phyloP scores from a whole-genome alignment of 495 filamentous ascomycete species.

The Daldinia childiae region DNA sequence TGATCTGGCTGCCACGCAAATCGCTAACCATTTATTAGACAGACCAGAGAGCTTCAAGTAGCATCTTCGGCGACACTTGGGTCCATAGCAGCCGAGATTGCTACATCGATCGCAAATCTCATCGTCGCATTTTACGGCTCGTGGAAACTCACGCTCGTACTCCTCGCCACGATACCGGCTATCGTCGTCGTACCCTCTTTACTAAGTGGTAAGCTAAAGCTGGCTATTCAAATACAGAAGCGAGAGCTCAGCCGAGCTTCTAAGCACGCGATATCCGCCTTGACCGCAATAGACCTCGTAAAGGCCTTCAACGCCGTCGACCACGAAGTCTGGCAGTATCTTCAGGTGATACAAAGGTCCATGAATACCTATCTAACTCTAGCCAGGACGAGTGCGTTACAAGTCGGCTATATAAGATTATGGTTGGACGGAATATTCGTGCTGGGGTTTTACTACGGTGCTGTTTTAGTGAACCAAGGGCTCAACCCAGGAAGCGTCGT shows the following conservation, averaged over 20 bases:
- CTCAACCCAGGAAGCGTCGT: conserved; percentile 74
- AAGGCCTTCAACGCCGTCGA: conserved; percentile 85
- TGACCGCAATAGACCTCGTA: conserved; percentile 82
- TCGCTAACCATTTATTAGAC: conserved; percentile 58
- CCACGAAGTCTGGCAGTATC: conserved; percentile 74
- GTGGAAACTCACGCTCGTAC: conserved; percentile 87
- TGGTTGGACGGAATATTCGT: conserved; percentile 85
- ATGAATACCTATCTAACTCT: conserved; percentile 73
- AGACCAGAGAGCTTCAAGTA: conserved; percentile 82
- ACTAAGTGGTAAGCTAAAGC: conserved; percentile 68
- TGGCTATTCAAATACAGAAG: conserved; percentile 75
- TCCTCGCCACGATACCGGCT: conserved; percentile 77
- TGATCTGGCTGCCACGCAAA: neutral
- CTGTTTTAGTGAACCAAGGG: conserved; percentile 65
- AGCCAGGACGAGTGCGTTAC: conserved; percentile 71
- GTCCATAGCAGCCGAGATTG: conserved; percentile 67
- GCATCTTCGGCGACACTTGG: conserved; percentile 83
- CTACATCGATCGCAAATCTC: conserved; percentile 70
- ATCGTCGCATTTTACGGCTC: conserved; percentile 78
- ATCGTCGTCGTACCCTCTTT: conserved; percentile 66
- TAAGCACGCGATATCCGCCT: conserved; percentile 73
- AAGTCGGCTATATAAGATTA: conserved; percentile 76
- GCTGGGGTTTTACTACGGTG: conserved; percentile 91
- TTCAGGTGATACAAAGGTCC: conserved; percentile 64
- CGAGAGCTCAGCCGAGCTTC: conserved; percentile 73